Percentiles rank a stretch among this genome's conserved stretches.
Conservation (phyloP, 2,329 filamentous ascomycete genomes). For the Clonostachys solani region DNA sequence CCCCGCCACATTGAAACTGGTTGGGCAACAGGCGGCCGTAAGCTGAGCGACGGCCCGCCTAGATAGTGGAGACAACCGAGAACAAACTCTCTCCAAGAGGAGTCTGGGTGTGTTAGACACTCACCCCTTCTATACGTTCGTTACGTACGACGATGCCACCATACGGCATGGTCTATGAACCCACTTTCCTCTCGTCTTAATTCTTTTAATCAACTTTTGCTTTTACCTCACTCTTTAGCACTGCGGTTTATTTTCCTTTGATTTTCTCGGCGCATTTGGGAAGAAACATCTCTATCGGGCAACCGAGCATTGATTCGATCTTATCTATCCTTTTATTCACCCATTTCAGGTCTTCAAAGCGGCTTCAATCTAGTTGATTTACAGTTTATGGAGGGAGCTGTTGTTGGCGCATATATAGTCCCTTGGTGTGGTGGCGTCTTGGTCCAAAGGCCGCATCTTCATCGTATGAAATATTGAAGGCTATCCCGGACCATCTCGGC, state of each 20-base stretch:
- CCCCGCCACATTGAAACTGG: conserved; percentile 24
- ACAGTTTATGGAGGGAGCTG: no score
- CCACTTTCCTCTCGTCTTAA: neutral
- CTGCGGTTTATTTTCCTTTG: neutral
- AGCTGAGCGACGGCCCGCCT: conserved; percentile 10
- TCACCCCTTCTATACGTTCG: neutral
- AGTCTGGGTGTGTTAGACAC: neutral
- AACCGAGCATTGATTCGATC: neutral
- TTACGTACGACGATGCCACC: neutral
- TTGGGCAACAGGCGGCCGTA: conserved; percentile 25
- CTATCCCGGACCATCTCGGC: no score
- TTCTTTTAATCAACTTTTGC: neutral
- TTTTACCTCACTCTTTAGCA: neutral
- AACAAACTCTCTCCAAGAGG: neutral
- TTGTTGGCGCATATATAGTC: no score
- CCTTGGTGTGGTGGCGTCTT: no score
- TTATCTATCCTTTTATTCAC: neutral
- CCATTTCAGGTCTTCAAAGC: no score
- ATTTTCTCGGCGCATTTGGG: neutral
- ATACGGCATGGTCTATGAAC: neutral
- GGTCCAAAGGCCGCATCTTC: no score
- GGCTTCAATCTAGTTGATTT: no score
- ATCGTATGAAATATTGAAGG: no score
- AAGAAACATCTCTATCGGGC: conserved; percentile 1
- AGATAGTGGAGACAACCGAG: conserved; percentile 2